Evolutionary conservation across 768 basidiomycete species (phyloP), one percentile per base, ranked within the genome.

Genomic region (Russula sp.): DNA sequence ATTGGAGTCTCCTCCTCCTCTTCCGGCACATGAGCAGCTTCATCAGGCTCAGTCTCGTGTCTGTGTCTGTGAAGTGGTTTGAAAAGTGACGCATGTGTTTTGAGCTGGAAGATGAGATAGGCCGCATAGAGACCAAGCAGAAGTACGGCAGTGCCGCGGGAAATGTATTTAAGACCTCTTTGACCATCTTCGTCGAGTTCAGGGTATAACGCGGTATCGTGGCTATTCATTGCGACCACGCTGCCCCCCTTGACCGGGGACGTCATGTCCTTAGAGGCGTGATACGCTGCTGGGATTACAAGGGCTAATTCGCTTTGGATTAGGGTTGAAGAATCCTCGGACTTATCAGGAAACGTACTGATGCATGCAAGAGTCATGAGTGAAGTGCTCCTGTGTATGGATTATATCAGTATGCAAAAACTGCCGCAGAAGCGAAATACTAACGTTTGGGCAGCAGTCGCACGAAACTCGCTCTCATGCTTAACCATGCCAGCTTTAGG

Each of bases 271-370:
- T 76, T 70, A 26, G 84, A 79, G 70, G 79, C 82, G 67, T 84
- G 79, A 69, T 92, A 96, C 3, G 94, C 94, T 44, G 94, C 94
- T 36, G 94, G 94, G 63, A 96, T 90, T 69, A 96, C 87, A 44
- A 97, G 83, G 46, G 92, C 89, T 81, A 51, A 36, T 63, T 57
- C n/a, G 51, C 22, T 22, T 48, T 22, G 26, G 32, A 52, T 64
- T 38, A 53, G 46, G 16, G 30, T 0, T 40, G 28, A 32, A n/a
- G 20, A 24, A 30, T 28, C 20, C 2, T 18, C 28, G 16, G 20
- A 22, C 11, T 28, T 16, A 5, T 18, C 63, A 46, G 36, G 28
- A 26, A 50, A 79, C 87, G 63, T 71, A 90, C 88, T 94, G 73
- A 93, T 90, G 73, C 88, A 90, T 3, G 92, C 82, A 62, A 96